A percentile compares a stretch with the other conserved stretches of the same genome.
These are phyloP conservation scores for Kwoniella dejecticola DNA, from an alignment of 768 basidiomycete genomes.

Conservation along the genomic window DNA sequence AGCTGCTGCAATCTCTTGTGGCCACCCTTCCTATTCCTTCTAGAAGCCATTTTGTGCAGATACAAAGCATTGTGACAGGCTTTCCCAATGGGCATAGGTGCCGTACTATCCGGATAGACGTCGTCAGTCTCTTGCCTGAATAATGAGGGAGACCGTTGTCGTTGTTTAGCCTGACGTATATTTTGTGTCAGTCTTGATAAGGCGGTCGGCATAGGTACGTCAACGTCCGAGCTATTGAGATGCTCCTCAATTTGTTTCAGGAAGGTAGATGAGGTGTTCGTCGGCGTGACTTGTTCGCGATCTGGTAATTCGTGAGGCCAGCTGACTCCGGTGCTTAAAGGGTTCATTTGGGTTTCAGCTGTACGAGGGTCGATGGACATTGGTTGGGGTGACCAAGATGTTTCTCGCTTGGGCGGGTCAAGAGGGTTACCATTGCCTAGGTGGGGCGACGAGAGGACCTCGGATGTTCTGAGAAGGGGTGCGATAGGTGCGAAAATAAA, in stretches of 20 bases:
- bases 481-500: constrained; percentile 19
- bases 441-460: constrained; percentile 7
- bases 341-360: constrained; percentile 5
- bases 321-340: neutral
- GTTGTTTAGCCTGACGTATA: constrained; percentile 1
- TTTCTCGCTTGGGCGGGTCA: neutral
- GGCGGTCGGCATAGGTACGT: constrained; percentile 22
- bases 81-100: constrained; percentile 29
- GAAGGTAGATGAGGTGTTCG: neutral
- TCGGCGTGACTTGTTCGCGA: constrained; percentile 4
- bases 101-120: neutral
- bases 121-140: neutral
- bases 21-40: constrained; percentile 6
- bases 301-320: constrained; percentile 20
- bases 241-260: neutral
- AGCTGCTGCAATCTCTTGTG: neutral
- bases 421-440: neutral
- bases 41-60: constrained; percentile 14
- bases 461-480: constrained; percentile 6
- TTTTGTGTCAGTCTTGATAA: neutral
- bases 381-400: constrained; percentile 27
- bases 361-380: constrained; percentile 38
- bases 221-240: neutral
- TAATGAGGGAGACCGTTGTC: neutral
- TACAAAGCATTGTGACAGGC: constrained; percentile 38